These are phyloP conservation scores for Xerocomus spinulosus DNA, from an alignment of 768 basidiomycete species.

Conservation along the genomic window DNA sequence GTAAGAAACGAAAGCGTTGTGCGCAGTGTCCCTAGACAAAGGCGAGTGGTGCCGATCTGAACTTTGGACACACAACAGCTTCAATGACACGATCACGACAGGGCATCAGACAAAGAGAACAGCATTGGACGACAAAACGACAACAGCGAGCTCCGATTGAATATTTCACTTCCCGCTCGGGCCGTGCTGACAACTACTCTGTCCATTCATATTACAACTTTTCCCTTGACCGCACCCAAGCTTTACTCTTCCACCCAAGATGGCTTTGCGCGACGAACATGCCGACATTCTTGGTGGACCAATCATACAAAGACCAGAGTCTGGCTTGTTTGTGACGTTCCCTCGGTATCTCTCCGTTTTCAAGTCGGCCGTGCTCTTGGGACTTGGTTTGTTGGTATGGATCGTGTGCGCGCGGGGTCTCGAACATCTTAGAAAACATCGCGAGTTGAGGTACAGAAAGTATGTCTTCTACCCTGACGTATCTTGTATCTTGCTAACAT, in stretches of 20 bases:
- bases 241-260: conserved; percentile 31
- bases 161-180: conserved; percentile 21
- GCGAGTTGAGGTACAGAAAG: conserved; percentile 64
- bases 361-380: conserved; percentile 35
- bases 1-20: conserved; percentile 76
- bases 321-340: conserved; percentile 28
- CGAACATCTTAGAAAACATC: conserved; percentile 49
- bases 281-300: conserved; percentile 69
- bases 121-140: too few relatives aligned
- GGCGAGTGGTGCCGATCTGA: conserved; percentile 47
- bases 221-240: conserved; percentile 22
- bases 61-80: background rate
- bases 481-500: conserved; percentile 11
- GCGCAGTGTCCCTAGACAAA: conserved; percentile 74
- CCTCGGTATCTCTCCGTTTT: conserved; percentile 35
- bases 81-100: too few relatives aligned
- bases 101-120: too few relatives aligned
- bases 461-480: conserved; percentile 31
- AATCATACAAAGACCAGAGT: conserved; percentile 36
- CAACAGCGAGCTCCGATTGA: conserved; percentile 26
- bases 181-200: conserved; percentile 12
- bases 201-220: conserved; percentile 1
- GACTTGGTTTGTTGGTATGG: conserved; percentile 33
- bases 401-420: conserved; percentile 36
- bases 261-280: conserved; percentile 54